phyloP scores from a whole-genome alignment of 1,139 yeast species.

The Kurtzmaniella quercitrusa region DNA sequence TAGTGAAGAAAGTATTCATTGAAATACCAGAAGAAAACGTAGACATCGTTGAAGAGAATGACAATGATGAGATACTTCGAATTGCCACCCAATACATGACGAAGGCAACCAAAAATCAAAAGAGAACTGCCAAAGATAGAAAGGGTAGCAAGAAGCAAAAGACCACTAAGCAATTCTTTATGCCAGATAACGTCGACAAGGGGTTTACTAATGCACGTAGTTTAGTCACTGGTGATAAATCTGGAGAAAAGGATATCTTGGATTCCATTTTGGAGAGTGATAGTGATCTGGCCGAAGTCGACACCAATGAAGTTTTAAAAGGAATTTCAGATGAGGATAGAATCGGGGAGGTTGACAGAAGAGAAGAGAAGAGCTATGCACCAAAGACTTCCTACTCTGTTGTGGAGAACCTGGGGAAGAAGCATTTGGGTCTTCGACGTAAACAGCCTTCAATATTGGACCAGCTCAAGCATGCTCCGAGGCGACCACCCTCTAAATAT shows the following conservation, averaged over 20 bases:
- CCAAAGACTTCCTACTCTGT: neutral
- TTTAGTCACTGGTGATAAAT: slow-evolving; percentile 34
- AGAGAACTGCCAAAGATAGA: slow-evolving; percentile 23
- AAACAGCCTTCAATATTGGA: neutral
- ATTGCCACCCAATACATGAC: slow-evolving; percentile 51
- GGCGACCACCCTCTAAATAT: neutral
- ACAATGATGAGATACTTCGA: slow-evolving; percentile 66
- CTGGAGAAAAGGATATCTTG: neutral
- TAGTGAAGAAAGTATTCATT: slow-evolving; percentile 51
- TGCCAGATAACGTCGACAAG: slow-evolving; percentile 75
- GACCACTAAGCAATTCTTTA: slow-evolving; percentile 47
- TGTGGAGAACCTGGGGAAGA: neutral
- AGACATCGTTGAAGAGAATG: slow-evolving; percentile 46
- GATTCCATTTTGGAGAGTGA: slow-evolving; percentile 2
- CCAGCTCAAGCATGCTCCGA: neutral
- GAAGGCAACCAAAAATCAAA: slow-evolving; percentile 9
- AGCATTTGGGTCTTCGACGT: slow-evolving; percentile 1
- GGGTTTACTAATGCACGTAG: slow-evolving; percentile 62
- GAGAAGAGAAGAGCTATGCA: neutral
- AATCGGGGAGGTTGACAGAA: no score
- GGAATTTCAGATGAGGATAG: neutral
- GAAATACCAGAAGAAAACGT: slow-evolving; percentile 68
- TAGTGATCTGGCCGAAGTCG: neutral
- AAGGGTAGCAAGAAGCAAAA: slow-evolving; percentile 9
- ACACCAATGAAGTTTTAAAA: neutral